Evolutionary conservation across 208 protist genomes (phyloP), one percentile per base, ranked within the genome.

Genomic region (Entamoeba nuttalli): DNA sequence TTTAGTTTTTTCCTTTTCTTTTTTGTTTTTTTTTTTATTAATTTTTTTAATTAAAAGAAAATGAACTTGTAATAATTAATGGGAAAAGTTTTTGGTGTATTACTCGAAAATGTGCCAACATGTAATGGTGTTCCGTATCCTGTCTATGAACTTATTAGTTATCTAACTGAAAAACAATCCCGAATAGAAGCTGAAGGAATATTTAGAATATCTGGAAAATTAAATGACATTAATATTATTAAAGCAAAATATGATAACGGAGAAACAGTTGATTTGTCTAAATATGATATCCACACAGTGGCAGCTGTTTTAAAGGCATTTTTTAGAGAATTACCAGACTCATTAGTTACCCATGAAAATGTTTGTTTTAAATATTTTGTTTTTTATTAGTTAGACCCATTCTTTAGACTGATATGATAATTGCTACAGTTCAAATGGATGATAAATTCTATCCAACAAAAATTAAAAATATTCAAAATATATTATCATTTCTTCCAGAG

Each of bases 391-490:
- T 84, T 30, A 84, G 7, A n/a, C 14, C 9, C 7, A 84, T 11
- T 84, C 5, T 84, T 84, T 84, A 84, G 62, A 84, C 62, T 41
- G 62, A 84, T 21, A 84, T 84, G 62, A 84, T 84, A 11, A 84
- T 84, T 35, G 62, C 62, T 41, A 84, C 62, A 11, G 62, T 84
- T n/a, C 62, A 84, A 84, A 84, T 84, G 62, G 62, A 84, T 35
- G 62, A 84, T 35, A 84, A 84, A 84, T 84, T 84, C 25, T 84
- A 30, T n/a, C 62, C 62, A 41, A 84, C 62, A 41, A 84, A 84
- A 84, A 84, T 84, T 84, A 84, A 84, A n/a, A 84, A 84, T 21
- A 84, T 84, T n/a, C 62, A 84, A 84, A 84, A 84, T 35, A 84
- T 84, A 15, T 35, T 84, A 25, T 11, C 62, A 11, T 84, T 84